Evolutionary conservation across 805 yeast genomes (phyloP), one percentile per base, ranked within the genome.

Genomic region (Lachancea sp.): DNA sequence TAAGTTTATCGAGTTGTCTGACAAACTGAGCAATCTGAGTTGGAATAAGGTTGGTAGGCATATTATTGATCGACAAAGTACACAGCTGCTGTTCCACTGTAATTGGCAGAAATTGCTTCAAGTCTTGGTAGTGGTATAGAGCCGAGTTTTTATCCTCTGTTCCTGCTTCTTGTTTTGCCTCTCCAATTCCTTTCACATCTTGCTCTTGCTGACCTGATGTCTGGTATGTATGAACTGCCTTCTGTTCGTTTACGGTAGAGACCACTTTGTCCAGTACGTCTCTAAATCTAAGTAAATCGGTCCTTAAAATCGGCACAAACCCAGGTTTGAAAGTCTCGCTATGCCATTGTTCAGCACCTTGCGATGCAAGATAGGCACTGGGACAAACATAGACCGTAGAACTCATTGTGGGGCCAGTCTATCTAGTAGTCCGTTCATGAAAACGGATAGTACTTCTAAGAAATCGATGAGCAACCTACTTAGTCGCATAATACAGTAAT

Each of bases 321-420:
- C 61, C 61, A 4, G 51, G 49, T 35, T 45, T 50, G 30, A 43
- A 47, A 4, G 18, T 23, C n/a, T 39, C 43, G 34, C 59, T 55
- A 34, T 50, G 46, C 60, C 60, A 56, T 18, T 31, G 31, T 5
- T 50, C 46, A 16, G 44, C 24, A 18, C 13, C 16, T 20, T 35
- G 32, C 5, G 55, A 45, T 2, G 36, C 19, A n/a, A 55, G 38
- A 38, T 52, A 58, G 4, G 47, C 38, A 13, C 47, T 52, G 2
- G 63, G 61, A 5, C 57, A 55, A 3, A 58, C 61, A 33, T 48
- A 58, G 11, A 56, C 38, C 23, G 57, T 37, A 18, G 51, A 51
- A 34, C 49, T 44, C 58, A 54, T 55, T 16, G 16, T 31, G 36
- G 22, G 8, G n/a, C 23, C 16, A 13, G 7, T 19, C n/a, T n/a